Evolutionary conservation across 1,284 basidiomycete species (phyloP).

Genomic region (Boletellus deceptivus): DNA sequence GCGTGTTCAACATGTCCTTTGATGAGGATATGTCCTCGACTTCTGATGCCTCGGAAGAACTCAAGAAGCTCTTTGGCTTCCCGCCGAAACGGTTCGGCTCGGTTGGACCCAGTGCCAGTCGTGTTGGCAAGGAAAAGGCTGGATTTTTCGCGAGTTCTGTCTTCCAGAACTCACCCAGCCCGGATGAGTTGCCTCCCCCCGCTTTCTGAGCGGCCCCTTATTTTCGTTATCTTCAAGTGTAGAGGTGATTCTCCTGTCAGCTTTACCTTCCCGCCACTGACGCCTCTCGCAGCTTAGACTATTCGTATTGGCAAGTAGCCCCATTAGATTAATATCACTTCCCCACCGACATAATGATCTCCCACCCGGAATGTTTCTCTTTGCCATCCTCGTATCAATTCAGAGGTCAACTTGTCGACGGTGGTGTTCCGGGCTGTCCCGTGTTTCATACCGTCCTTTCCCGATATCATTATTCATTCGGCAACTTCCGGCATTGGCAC

Average conservation of each 20-base stretch:
- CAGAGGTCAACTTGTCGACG: conserved; percentile 13
- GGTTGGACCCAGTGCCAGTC: conserved; percentile 24
- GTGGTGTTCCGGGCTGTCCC: conserved; percentile 19
- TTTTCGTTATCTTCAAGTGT: conserved; percentile 34
- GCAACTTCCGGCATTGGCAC: conserved; percentile 34
- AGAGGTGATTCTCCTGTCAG: conserved; percentile 35
- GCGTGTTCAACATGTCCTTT: conserved; percentile 65
- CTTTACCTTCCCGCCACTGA: background rate
- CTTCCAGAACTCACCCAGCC: conserved; percentile 79
- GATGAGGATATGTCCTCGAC: conserved; percentile 57
- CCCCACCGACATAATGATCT: conserved; percentile 27
- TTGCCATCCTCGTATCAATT: conserved; percentile 2
- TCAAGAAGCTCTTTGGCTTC: conserved; percentile 37
- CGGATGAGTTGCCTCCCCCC: conserved; percentile 70
- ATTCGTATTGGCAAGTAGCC: conserved; percentile 28
- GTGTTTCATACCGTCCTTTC: conserved; percentile 31
- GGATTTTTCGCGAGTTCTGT: conserved; percentile 71
- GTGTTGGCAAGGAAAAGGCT: conserved; percentile 32
- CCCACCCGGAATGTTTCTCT: conserved; percentile 13
- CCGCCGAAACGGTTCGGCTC: conserved; percentile 33
- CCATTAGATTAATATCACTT: conserved; percentile 38
- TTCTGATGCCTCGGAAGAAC: conserved; percentile 40
- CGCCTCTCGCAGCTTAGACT: conserved; percentile 22
- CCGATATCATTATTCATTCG: conserved; percentile 48
- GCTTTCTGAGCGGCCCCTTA: conserved; percentile 44